Evolutionary conservation across 164 flowering plant genomes (phyloP).

Genomic region (grape (Vitis vinifera)): DNA sequence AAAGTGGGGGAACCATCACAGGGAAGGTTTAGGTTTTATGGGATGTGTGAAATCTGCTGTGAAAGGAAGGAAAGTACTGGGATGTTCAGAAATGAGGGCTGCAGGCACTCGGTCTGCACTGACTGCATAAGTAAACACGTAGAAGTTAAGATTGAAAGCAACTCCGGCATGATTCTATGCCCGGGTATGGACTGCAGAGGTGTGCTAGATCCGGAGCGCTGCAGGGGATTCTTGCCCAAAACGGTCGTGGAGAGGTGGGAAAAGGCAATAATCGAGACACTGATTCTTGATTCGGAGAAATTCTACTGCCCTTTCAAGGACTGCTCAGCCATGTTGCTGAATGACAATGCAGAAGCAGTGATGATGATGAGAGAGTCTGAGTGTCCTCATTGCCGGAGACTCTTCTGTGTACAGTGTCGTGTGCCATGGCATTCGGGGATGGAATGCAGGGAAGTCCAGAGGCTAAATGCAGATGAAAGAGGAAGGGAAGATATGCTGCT

Average conservation of each 20-base stretch:
- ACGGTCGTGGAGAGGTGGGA: conserved; percentile 32
- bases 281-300: conserved; percentile 19
- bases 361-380: conserved; percentile 7
- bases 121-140: conserved; percentile 42
- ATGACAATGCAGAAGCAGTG: conserved; percentile 15
- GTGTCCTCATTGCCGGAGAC: conserved; percentile 29
- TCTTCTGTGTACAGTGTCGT: conserved; percentile 29
- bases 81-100: conserved; percentile 19
- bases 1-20: too few relatives aligned
- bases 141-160: conserved; percentile 22
- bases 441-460: conserved; percentile 27
- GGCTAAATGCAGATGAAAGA: conserved; percentile 20
- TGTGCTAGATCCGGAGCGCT: conserved; percentile 17
- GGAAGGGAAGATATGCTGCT: conserved; percentile 22
- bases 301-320: conserved; percentile 38
- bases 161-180: conserved; percentile 15
- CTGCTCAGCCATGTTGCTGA: conserved; percentile 29
- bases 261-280: conserved; percentile 15
- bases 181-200: conserved; percentile 23
- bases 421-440: conserved; percentile 38
- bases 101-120: conserved; percentile 36
- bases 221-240: conserved; percentile 16
- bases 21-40: too few relatives aligned
- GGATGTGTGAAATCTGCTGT: conserved; percentile 13
- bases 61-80: conserved; percentile 8